These are phyloP conservation scores for Fraxinus paxiana DNA, from an alignment of 305 asterid genomes.

Conservation along the genomic window DNA sequence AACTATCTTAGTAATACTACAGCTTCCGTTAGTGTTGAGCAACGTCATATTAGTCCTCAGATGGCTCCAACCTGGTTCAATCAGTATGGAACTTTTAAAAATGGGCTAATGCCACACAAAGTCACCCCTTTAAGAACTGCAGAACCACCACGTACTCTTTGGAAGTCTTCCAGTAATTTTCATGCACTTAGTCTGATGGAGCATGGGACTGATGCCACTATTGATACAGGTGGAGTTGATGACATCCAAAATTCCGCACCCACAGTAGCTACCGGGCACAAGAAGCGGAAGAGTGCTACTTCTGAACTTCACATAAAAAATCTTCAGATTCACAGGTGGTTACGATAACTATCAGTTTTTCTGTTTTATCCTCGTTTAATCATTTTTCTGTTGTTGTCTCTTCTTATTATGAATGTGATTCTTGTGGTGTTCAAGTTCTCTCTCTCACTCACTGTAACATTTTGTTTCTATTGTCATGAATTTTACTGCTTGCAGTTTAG, in stretches of 20 bases:
- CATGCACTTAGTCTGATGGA: slow-evolving; percentile 37
- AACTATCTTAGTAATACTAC: slow-evolving; percentile 13
- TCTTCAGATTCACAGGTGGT: slow-evolving; percentile 52
- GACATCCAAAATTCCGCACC: slow-evolving; percentile 31
- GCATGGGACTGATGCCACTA: not conserved
- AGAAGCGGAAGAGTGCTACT: slow-evolving; percentile 64
- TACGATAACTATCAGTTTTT: slow-evolving; percentile 5
- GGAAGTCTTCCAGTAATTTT: slow-evolving; percentile 37
- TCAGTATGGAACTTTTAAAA: slow-evolving; percentile 49
- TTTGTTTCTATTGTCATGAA: slow-evolving; percentile 25
- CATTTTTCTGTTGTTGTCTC: not conserved
- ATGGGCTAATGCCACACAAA: slow-evolving; percentile 43
- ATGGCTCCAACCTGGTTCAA: slow-evolving; percentile 72
- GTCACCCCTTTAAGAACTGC: slow-evolving; percentile 31
- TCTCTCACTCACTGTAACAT: slow-evolving; percentile 15
- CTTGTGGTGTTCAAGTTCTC: not conserved
- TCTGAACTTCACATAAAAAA: slow-evolving; percentile 42
- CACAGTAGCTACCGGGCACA: slow-evolving; percentile 36
- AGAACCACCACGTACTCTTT: slow-evolving; percentile 40
- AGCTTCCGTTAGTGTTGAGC: not conserved
- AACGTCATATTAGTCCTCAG: slow-evolving; percentile 33
- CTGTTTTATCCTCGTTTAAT: not conserved
- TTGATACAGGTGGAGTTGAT: slow-evolving; percentile 37
- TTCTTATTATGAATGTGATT: not conserved
- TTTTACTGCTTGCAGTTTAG: slow-evolving; percentile 41